A percentile compares a stretch with the other conserved stretches of the same genome.
These are phyloP conservation scores for Pulveroboletus ravenelii DNA, from an alignment of 768 basidiomycete species.

Conservation along the genomic window DNA sequence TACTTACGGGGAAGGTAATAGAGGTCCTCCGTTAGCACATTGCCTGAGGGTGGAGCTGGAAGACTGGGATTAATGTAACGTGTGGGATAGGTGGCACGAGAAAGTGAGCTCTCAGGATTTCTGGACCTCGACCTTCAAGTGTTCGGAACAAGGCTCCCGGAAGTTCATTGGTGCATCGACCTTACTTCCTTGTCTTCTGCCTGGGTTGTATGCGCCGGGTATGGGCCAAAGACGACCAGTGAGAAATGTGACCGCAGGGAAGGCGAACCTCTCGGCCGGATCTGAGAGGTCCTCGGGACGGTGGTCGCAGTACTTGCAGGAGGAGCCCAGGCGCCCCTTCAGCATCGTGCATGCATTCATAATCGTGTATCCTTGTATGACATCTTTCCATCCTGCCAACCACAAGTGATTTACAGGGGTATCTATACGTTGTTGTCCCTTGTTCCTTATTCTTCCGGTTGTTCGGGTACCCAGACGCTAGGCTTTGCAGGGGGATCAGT, in stretches of 20 bases:
- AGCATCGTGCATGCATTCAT: background rate
- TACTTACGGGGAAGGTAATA: no score
- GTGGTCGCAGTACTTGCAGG: no score
- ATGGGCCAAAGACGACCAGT: background rate
- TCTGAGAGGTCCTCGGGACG: no score
- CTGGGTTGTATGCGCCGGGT: background rate
- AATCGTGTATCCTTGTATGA: background rate
- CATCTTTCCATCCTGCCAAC: background rate
- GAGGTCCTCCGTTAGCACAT: no score
- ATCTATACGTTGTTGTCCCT: background rate
- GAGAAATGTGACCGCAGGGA: background rate
- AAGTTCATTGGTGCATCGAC: no score
- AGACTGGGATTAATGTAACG: no score
- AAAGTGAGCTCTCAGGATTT: no score
- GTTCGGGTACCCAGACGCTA: conserved; percentile 19
- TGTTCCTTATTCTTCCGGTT: background rate
- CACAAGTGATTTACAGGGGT: background rate
- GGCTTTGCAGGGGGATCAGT: conserved; percentile 9
- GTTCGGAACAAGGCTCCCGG: no score
- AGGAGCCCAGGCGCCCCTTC: no score
- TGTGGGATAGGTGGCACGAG: no score
- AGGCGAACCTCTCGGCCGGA: background rate
- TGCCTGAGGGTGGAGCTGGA: no score
- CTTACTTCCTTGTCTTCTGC: background rate
- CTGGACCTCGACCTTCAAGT: no score